phyloP scores from a whole-genome alignment of 768 basidiomycete species.

The Roridomyces roridus region DNA sequence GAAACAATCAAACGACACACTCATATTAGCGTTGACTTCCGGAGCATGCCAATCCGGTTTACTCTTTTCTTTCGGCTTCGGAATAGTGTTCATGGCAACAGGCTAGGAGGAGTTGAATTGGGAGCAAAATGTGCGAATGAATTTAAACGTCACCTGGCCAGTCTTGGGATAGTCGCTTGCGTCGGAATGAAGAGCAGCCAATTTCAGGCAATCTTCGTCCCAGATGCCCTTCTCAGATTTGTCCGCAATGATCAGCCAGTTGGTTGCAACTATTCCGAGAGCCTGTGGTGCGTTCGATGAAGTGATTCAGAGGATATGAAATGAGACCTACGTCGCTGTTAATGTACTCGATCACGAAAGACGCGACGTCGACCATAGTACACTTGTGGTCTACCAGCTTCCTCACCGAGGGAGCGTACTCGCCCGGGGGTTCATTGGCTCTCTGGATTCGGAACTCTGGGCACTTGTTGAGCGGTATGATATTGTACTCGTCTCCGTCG shows the following conservation, averaged over 20 bases:
- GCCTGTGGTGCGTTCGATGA: constrained; percentile 3
- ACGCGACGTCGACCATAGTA: constrained; percentile 68
- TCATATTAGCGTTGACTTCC: constrained; percentile 49
- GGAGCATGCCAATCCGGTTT: constrained; percentile 74
- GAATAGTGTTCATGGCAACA: constrained; percentile 46
- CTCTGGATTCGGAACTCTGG: constrained; percentile 39
- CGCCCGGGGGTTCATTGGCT: constrained; percentile 45
- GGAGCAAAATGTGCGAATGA: not conserved
- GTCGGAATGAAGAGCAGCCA: constrained; percentile 64
- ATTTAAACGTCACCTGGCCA: constrained; percentile 33
- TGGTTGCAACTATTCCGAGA: constrained; percentile 65
- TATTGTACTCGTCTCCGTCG: constrained; percentile 68
- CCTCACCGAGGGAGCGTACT: constrained; percentile 53
- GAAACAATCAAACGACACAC: not conserved
- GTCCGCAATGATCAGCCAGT: constrained; percentile 72
- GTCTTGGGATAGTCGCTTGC: constrained; percentile 76
- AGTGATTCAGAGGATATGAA: too few relatives aligned
- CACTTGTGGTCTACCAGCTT: constrained; percentile 53
- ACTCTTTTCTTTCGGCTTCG: constrained; percentile 41
- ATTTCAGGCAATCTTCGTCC: constrained; percentile 54
- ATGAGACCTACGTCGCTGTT: constrained; percentile 57
- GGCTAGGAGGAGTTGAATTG: constrained; percentile 28
- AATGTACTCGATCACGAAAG: constrained; percentile 76
- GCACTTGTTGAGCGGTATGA: constrained; percentile 48
- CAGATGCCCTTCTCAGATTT: constrained; percentile 51